phyloP scores from a whole-genome alignment of 176 grass and related monocot genomes.

The Triticum timopheevii region DNA sequence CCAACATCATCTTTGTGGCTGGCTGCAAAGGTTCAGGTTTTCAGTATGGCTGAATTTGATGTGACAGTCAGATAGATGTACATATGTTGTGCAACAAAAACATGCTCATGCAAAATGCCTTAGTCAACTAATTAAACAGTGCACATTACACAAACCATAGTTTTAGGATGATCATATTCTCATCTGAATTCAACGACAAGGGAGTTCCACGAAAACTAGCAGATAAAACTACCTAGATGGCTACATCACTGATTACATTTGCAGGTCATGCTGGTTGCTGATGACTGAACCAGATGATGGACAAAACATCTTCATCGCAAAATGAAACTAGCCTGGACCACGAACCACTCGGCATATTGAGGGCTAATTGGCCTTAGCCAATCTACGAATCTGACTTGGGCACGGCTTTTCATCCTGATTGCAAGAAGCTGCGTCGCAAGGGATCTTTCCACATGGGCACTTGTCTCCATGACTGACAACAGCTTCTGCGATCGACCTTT shows the following conservation, averaged over 20 bases:
- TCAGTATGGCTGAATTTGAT: not conserved
- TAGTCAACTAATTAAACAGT: not conserved
- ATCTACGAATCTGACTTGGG: not conserved
- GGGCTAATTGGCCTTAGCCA: not conserved
- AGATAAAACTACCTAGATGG: not conserved
- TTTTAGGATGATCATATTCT: not conserved
- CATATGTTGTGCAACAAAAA: not conserved
- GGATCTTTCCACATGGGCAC: not conserved
- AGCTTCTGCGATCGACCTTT: not conserved
- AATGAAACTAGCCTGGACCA: not conserved
- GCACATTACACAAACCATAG: not conserved
- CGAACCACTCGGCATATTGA: not conserved
- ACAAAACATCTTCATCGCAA: not conserved
- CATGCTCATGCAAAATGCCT: not conserved
- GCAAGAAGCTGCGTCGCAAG: not conserved
- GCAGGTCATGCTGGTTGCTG: not conserved
- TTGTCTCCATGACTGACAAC: not conserved
- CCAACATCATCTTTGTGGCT: not conserved
- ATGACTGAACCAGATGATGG: not conserved
- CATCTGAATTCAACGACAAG: not conserved
- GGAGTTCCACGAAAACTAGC: not conserved
- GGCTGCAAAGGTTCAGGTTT: not conserved
- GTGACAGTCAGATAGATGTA: not conserved
- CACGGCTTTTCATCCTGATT: not conserved
- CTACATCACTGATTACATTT: not conserved